Evolutionary conservation across 805 yeast species (phyloP), one percentile per base, ranked within the genome.

Genomic region (Yamadazyma philogaea): DNA sequence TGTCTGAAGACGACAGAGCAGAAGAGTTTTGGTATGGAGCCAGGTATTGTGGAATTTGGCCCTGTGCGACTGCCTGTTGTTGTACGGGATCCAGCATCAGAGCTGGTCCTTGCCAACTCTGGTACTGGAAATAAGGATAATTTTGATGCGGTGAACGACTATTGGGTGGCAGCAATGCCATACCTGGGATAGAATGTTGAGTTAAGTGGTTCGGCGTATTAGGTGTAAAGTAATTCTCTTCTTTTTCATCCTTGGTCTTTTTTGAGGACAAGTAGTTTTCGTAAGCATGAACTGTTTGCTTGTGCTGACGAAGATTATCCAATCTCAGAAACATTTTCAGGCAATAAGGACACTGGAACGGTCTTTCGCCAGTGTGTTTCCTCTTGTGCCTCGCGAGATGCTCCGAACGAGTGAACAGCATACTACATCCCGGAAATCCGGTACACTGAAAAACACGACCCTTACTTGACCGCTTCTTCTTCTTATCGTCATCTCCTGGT

Each of bases 341-440:
- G 59, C 95, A 87, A 60, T 84, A 84, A 37, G 83, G 84, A 61
- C 97, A 89, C 41, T 85, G 80, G 60, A 88, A 89, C 2, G 97
- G 97, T 44, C 96, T 72, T 61, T 89, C 97, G 33, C 96, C 97
- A 0, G 96, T 90, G 60, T 89, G 97, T 55, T 89, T 90, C 45
- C 96, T 70, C 41, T 90, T 84, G 66, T 89, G 97, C 45, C 97
- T 73, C 1, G 96, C 96, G 52, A 89, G 73, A 63, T 90, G 97
- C 60, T 90, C 97, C 7, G 93, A 83, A 38, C 97, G 72, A 2
- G 96, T 86, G 63, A 89, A 89, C 6, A 90, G 77, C 96, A 90
- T 89, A 43, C 69, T 71, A 63, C 97, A 89, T 51, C 84, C 89
- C 16, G 87, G 87, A 58, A 77, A 90, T 2, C 96, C 96, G 1